Evolutionary conservation across 1,284 basidiomycete species (phyloP), one percentile per base, ranked within the genome.

Genomic region (Ganoderma lingzhi): DNA sequence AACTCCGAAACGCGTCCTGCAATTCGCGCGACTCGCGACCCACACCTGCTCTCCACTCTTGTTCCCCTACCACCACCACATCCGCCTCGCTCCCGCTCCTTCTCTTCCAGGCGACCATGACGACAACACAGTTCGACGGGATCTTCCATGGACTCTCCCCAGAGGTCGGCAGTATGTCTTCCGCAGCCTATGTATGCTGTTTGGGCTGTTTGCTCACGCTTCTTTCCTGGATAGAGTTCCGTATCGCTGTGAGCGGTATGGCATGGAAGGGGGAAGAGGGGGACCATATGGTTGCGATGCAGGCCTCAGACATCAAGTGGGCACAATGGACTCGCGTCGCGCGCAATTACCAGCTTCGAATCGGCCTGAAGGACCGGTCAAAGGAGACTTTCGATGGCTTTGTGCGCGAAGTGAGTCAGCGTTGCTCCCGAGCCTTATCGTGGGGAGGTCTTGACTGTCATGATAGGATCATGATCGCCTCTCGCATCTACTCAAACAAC

Each of bases 311-410:
- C 73, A 93, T 98, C 72, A 95, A 95, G 80, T 94, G 92, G 87
- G 93, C 90, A 0, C 90, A 93, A 71, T 99, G 97, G 97, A 84
- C 95, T 56, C 89, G 96, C 64, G 97, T 98, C 44, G 97, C 96
- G 39, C 88, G 98, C 58, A 91, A 93, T 75, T 98, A 95, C 78
- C 97, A 98, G 81, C 90, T 99, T 19, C 85, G 95, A 67, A 84
- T 99, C 61, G 91, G 91, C 12, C 79, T 96, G 76, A 92, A 92
- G 80, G 93, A 93, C 79, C 88, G 91, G 79, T 87, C 86, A 76
- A 88, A 86, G 75, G 92, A 94, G 76, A 93, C 88, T n/a, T 98
- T 99, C 78, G 97, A 99, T 75, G 97, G 97, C 5, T 99, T 99
- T 83, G 82, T 90, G 79, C 88, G 95, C 73, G 97, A 99, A 82